Percentiles rank a stretch among this genome's conserved stretches.
These are phyloP conservation scores for Trifolium subterraneum DNA, from an alignment of 306 rosid genomes.

Conservation along the genomic window DNA sequence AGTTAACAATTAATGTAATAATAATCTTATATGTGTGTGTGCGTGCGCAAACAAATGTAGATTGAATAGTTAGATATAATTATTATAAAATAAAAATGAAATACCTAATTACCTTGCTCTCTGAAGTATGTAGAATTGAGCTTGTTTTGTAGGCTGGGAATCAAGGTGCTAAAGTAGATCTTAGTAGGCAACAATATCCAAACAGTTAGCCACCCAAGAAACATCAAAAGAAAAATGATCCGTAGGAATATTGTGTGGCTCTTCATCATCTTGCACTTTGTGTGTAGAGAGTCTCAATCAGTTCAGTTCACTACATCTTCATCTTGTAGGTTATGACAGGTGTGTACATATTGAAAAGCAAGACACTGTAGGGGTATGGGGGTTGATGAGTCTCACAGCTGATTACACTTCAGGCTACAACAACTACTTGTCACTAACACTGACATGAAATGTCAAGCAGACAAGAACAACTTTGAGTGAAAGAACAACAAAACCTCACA, in stretches of 20 bases:
- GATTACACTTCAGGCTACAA: not conserved
- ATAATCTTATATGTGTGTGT: not conserved
- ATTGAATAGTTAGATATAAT: not conserved
- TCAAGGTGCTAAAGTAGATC: constrained; percentile 50
- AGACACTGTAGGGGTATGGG: not conserved
- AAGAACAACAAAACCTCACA: too few relatives aligned
- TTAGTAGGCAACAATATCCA: constrained; percentile 69
- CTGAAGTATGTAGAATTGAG: constrained; percentile 61
- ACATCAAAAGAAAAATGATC: constrained; percentile 44
- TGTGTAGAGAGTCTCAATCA: not conserved
- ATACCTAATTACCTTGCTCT: constrained; percentile 52
- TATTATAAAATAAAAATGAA: not conserved
- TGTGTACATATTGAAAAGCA: constrained; percentile 13
- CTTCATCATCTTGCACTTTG: constrained; percentile 36
- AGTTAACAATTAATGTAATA: not conserved
- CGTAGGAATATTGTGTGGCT: constrained; percentile 35
- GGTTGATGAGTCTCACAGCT: not conserved
- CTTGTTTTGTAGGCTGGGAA: constrained; percentile 41
- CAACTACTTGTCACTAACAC: not conserved
- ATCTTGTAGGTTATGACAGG: not conserved
- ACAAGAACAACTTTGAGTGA: too few relatives aligned
- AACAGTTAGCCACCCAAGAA: constrained; percentile 58
- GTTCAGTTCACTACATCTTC: constrained; percentile 11
- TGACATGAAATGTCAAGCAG: not conserved
- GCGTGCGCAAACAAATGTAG: not conserved